These are phyloP conservation scores for Dalbergia cultrata DNA, from an alignment of 306 rosid genomes.

Conservation along the genomic window DNA sequence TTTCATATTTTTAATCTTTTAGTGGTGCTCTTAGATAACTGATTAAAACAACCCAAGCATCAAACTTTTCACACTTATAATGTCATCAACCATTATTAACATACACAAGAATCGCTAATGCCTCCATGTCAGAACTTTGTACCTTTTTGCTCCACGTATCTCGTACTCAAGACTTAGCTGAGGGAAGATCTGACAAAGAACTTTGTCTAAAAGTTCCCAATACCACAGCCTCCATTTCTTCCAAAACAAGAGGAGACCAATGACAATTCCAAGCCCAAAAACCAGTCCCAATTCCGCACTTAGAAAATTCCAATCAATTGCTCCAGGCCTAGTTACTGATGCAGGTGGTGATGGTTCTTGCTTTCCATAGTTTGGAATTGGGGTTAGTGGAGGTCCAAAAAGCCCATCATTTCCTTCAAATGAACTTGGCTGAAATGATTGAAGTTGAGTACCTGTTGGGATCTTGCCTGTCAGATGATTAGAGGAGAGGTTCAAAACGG, in stretches of 20 bases:
- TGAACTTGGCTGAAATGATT: constrained; percentile 34
- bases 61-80: no score
- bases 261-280: background rate
- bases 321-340: no score
- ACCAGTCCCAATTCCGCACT: background rate
- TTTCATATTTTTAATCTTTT: no score
- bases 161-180: background rate
- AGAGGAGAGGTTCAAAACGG: constrained; percentile 41
- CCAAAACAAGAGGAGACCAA: constrained; percentile 18
- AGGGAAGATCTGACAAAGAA: constrained; percentile 34
- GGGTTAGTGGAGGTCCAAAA: constrained; percentile 20
- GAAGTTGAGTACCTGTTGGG: constrained; percentile 41
- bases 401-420: constrained; percentile 43
- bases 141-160: background rate
- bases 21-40: no score
- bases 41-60: no score
- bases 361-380: background rate
- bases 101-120: background rate
- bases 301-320: constrained; percentile 21
- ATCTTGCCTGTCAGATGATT: constrained; percentile 49
- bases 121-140: constrained; percentile 5
- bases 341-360: background rate
- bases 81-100: background rate
- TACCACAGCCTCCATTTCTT: constrained; percentile 35
- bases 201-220: constrained; percentile 8